Base-by-base conservation (phyloP, 306 rosid species). In the Quercus suber region DNA sequence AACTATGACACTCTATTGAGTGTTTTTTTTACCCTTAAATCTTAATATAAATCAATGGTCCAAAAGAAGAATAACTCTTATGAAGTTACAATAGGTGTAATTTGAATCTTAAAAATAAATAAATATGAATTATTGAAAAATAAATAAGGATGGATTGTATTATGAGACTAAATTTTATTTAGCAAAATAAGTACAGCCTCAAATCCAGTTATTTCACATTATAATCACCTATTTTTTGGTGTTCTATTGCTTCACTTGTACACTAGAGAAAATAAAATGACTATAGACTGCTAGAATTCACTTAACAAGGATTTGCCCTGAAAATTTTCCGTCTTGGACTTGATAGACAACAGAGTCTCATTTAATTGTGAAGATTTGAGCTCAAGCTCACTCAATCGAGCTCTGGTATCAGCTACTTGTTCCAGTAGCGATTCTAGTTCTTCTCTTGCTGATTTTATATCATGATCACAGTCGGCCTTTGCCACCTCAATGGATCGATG, bases 301-400 rank as follows among this genome's bases (percentile, higher is more conserved):
- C 88, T 88, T 37, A 90, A 28, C 82, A 89, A 81, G 14, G 92
- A 82, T 78, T 77, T 86, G 82, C 73, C 79, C 31, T 70, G 83
- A 73, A 92, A 82, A 79, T 37, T 77, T 57, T 89, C 90, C 27
- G 82, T 88, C 90, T 92, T 84, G 77, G 92, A 88, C 86, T 79
- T 84, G 56, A 88, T 71, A 9, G 88, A 81, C 35, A 73, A 51
- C 45, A 82, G 60, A 73, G 55, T 73, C 72, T 92, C 84, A 30
- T 72, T 83, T 71, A 92, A 75, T 69, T 80, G 80, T 28, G 85
- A 71, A 73, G 89, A 82, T 84, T 87, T 84, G 71, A 80, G 84
- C 87, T 94, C 89, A 43, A 94, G 84, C 82, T 89, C 87, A 15
- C 80, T 84, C 87, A 94, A 73, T 49, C 82, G 92, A 65, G 84